Base-by-base conservation (phyloP, 768 basidiomycete species). In the Rhodotorula diobovata region DNA sequence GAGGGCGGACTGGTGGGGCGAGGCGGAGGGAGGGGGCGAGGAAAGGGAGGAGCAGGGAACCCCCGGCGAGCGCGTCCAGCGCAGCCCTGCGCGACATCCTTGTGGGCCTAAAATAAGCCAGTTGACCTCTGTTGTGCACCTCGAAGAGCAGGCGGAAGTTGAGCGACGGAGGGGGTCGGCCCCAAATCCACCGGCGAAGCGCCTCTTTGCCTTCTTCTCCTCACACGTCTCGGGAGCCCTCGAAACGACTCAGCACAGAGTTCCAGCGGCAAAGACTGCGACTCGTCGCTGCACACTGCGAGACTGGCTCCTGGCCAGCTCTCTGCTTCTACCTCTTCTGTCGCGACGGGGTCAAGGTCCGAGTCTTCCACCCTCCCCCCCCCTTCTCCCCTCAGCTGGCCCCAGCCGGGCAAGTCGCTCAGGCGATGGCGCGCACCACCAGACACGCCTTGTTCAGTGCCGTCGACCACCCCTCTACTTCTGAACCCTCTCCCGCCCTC, bases 281-380 rank as follows among this genome's bases (percentile, higher is more conserved):
- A 68, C 62, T 68, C 67, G 67, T 68, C 67, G 67, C 67, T 45
- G 59, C 67, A 48, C 67, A 62, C 54, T 30, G 53, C 32, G 11
- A 32, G 39, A 53, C 37, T 10, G 28, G 32, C 23, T 6, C 23
- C 23, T 11, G 6, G 48, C 48, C 18, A 1, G 8, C 18, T 2
- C 30, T 48, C 60, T 12, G 2, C 14, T 43, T 43, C 41, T 43
- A 16, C 25, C 53, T 39, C 50, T 15, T 30, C 30, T 35, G 28
- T 62, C 54, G 61, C 67, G 67, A 68, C 67, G 67, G 67, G 67
- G 67, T 68, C 67, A 68, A 68, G 67, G 67, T 68, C 67, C 67
- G 67, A 68, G 67, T 57, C 67, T 68, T 63, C 21, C 34, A 32
- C 51, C 25, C 51, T 51, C 67, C 67, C 30, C 57, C 32, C 14